Evolutionary conservation across 306 rosid genomes (phyloP), one percentile per base, ranked within the genome.

Genomic region (barrel medic (Medicago truncatula)): DNA sequence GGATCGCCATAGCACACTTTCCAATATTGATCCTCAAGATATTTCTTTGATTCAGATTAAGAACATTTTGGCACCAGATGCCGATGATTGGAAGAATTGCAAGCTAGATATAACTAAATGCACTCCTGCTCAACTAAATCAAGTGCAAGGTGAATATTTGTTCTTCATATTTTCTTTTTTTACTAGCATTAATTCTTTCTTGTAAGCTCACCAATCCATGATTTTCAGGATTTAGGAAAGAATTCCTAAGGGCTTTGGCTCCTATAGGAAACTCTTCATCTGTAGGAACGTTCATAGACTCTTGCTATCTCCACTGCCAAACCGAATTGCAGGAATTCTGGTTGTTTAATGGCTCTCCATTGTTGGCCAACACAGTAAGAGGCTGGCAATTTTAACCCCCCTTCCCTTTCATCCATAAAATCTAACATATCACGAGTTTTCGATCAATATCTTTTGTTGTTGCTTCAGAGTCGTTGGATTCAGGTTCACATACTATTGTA

Each of bases 281-380:
- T 1, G 87, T 83, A 38, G 97, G 97, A 73, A 15, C 87, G 83
- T 95, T 92, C 23, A 83, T 92, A 67, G 97, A 92, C 77, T 84
- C 96, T 67, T 95, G 98, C 83, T 92, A 92, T 79, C 85, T 91
- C 2, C 98, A 95, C 78, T 92, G 98, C 84, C 98, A 95, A 88
- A 92, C 92, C 5, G 96, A 89, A 87, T 54, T 38, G 89, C 98
- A 92, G 80, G 97, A 90, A 73, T 81, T 91, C 41, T 95, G 98
- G 98, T 43, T 88, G 21, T 83, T 85, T 76, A 76, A 49, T 7
- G 89, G 90, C 81, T 92, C 98, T 65, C 97, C 97, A 1, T 1
- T 61, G 72, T 79, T 95, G 18, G 68, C 15, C 76, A 85, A 81
- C 23, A 86, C 73, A 73, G 98, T 95, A 92, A 79, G 90, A 56